Conservation (phyloP, 78 protist species). For the Dictyostelium purpureum region DNA sequence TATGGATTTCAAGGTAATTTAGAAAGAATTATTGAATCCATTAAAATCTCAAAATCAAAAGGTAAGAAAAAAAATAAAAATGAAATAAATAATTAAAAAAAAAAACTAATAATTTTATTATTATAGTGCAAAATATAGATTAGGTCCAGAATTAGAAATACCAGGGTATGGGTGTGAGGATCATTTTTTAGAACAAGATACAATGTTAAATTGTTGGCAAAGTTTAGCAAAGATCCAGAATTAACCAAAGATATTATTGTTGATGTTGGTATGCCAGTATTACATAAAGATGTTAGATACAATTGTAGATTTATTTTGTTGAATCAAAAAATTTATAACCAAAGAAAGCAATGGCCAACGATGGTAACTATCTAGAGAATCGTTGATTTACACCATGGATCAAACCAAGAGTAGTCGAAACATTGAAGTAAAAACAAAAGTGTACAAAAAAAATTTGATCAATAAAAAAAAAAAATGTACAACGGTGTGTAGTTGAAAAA, state of each 20-base stretch:
- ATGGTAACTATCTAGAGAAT: constrained; percentile 93
- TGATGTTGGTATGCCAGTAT: constrained; percentile 91
- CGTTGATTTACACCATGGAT: constrained; percentile 91
- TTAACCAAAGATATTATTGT: constrained; percentile 81
- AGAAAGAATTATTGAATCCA: constrained; percentile 59
- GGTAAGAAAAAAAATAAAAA: constrained; percentile 22
- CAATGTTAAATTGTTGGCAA: constrained; percentile 86
- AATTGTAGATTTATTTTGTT: constrained; percentile 86
- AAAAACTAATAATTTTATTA: too few relatives aligned
- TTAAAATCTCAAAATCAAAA: constrained; percentile 47
- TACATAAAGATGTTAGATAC: constrained; percentile 85
- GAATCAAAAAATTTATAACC: constrained; percentile 83
- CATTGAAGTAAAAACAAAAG: too few relatives aligned
- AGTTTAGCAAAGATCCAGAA: constrained; percentile 23
- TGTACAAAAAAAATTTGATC: too few relatives aligned
- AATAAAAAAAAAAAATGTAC: too few relatives aligned
- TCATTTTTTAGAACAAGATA: constrained; percentile 90
- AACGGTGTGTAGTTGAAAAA: too few relatives aligned
- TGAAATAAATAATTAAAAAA: neutral
- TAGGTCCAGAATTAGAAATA: constrained; percentile 85
- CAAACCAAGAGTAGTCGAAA: constrained; percentile 21
- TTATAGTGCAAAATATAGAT: constrained; percentile 64
- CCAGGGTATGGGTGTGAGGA: constrained; percentile 92
- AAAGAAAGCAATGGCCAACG: constrained; percentile 88
- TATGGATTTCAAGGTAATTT: constrained; percentile 92